Percentiles rank a stretch among this genome's conserved stretches.
Evolutionary conservation across 805 yeast genomes (phyloP).

Genomic region (Myxozyma monticola): DNA sequence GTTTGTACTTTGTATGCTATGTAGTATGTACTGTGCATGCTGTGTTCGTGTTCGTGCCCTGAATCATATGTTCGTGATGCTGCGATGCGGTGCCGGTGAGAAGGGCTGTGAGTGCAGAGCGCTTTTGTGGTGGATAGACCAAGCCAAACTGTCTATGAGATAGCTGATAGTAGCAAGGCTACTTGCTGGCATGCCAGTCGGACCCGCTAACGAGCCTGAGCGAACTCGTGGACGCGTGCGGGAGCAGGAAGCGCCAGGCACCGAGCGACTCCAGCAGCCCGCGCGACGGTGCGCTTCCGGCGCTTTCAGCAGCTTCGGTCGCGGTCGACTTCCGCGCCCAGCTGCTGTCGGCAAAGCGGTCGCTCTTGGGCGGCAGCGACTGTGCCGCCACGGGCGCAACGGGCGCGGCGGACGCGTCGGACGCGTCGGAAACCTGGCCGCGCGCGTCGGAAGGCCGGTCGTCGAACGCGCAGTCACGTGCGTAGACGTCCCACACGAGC

Average conservation of each 20-base stretch:
- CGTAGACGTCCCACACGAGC: too few relatives aligned
- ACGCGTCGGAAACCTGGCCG: conserved; percentile 7
- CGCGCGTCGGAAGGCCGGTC: conserved; percentile 12
- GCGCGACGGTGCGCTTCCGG: conserved; percentile 36
- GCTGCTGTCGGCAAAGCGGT: conserved; percentile 42
- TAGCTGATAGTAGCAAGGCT: not conserved
- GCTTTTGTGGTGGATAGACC: not conserved
- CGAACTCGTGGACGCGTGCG: conserved; percentile 36
- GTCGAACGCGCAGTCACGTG: too few relatives aligned
- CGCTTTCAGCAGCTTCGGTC: not conserved
- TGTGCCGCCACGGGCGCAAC: not conserved
- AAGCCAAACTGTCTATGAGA: not conserved
- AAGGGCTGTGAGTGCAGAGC: not conserved
- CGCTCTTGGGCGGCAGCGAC: conserved; percentile 6
- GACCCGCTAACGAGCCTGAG: not conserved
- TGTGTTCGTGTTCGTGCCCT: too few relatives aligned
- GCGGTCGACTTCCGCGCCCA: conserved; percentile 21
- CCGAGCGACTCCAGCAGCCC: conserved; percentile 88
- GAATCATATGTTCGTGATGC: not conserved
- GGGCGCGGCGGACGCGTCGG: conserved; percentile 5
- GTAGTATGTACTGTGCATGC: too few relatives aligned
- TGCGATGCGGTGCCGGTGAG: not conserved
- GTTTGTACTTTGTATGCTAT: too few relatives aligned
- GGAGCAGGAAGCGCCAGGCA: conserved; percentile 88
- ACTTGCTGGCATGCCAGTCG: not conserved